These are phyloP conservation scores for Erodium chrysanthum DNA, from an alignment of 441 rosid genomes.

Conservation along the genomic window DNA sequence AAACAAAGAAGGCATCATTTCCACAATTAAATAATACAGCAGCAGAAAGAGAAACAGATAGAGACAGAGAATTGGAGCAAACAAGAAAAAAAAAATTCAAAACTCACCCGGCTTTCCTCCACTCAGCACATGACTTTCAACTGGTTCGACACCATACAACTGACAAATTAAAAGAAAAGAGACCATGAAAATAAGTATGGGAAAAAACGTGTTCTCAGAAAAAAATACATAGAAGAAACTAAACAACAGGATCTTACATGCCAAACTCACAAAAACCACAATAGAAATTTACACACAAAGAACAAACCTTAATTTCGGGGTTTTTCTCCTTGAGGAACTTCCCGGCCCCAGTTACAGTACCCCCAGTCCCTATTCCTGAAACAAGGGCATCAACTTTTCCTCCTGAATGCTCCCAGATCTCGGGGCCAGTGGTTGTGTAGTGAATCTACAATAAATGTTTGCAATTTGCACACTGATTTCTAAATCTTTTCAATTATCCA, in stretches of 20 bases:
- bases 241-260: background rate
- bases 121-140: constrained; percentile 59
- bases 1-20: background rate
- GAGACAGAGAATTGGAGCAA: background rate
- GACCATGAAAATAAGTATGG: constrained; percentile 2
- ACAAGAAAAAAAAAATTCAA: background rate
- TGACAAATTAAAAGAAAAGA: constrained; percentile 15
- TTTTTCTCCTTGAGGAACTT: constrained; percentile 67
- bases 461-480: background rate
- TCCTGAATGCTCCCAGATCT: constrained; percentile 71
- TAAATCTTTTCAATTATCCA: constrained; percentile 2
- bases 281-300: background rate
- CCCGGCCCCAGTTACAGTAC: constrained; percentile 69
- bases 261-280: background rate
- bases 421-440: constrained; percentile 75
- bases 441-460: constrained; percentile 40
- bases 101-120: constrained; percentile 54
- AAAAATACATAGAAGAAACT: background rate
- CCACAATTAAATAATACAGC: background rate
- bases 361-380: constrained; percentile 74
- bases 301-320: constrained; percentile 49
- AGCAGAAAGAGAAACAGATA: background rate
- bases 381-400: constrained; percentile 63
- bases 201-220: no score
- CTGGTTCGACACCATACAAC: constrained; percentile 65